Conservation (phyloP, 2,329 filamentous ascomycete genomes). For the Teratosphaeria destructans region DNA sequence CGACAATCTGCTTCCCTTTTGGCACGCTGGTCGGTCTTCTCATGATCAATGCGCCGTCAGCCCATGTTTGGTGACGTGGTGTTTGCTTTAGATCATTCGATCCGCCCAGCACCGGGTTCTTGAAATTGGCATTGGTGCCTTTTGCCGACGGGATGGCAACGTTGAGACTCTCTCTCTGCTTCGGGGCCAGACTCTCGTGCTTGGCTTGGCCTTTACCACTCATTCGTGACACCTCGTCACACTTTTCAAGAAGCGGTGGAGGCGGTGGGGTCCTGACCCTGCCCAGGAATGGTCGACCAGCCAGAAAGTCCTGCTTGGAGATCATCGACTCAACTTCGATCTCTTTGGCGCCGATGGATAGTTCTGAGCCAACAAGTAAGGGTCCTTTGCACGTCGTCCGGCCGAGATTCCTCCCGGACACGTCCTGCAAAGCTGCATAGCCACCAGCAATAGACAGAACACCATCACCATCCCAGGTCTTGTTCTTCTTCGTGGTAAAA, state of each 20-base stretch:
- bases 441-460: constrained; percentile 49
- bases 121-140: constrained; percentile 42
- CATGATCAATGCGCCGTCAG: constrained; percentile 56
- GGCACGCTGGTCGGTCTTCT: constrained; percentile 46
- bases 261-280: constrained; percentile 15
- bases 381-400: constrained; percentile 45
- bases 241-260: constrained; percentile 16
- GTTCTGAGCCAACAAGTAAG: constrained; percentile 48
- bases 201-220: constrained; percentile 22
- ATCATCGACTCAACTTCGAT: constrained; percentile 56
- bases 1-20: constrained; percentile 55
- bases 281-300: constrained; percentile 19
- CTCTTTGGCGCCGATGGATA: constrained; percentile 57
- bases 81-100: constrained; percentile 41
- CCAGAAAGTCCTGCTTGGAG: constrained; percentile 41
- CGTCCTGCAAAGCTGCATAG: constrained; percentile 51
- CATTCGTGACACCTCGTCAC: constrained; percentile 14
- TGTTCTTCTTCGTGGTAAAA: constrained; percentile 61
- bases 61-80: constrained; percentile 55
- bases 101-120: constrained; percentile 47
- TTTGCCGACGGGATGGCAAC: constrained; percentile 27
- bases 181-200: constrained; percentile 27
- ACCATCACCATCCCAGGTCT: constrained; percentile 68
- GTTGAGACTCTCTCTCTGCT: constrained; percentile 30
- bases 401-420: constrained; percentile 54